These are phyloP conservation scores for Citrus sinensis DNA, from an alignment of 345 rosid species.

Conservation along the genomic window DVS_A1.0 CM039166.1:1119001-1119500, in stretches of 20 bases:
- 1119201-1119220: conserved; percentile 46
- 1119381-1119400: not conserved
- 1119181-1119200: conserved; percentile 69
- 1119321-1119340: not conserved
- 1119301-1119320: not conserved
- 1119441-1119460: not conserved
- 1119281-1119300: conserved; percentile 66
- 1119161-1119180: conserved; percentile 44
- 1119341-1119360: not conserved
- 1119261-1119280: conserved; percentile 64
- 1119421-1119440: not conserved
- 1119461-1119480: not conserved
- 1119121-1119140: conserved; percentile 45
- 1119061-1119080: conserved; percentile 48
- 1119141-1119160: conserved; percentile 47
- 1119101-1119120: conserved; percentile 40
- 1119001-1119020: conserved; percentile 38
- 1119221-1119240: conserved; percentile 45
- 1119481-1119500: not conserved
- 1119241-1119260: conserved; percentile 53
- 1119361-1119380: no score
- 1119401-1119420: not conserved
- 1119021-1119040: conserved; percentile 43
- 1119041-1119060: conserved; percentile 45
- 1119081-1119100: conserved; percentile 39